These are phyloP conservation scores for Sporisorium iseilematis-ciliati DNA, from an alignment of 1,284 basidiomycete species.

Conservation along the genomic window DNA sequence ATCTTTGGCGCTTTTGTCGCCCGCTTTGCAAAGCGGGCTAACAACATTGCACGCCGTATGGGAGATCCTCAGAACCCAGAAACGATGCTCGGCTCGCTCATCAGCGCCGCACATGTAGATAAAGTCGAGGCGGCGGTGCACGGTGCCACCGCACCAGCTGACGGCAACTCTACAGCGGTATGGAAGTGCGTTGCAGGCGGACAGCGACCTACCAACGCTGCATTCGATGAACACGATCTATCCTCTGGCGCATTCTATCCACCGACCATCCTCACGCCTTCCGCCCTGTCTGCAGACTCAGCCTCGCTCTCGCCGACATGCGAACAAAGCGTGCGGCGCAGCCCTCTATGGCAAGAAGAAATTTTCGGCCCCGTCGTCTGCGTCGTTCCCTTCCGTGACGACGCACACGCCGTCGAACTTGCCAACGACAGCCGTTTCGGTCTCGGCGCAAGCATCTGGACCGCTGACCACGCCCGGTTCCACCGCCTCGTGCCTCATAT, in stretches of 20 bases:
- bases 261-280: constrained; percentile 77
- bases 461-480: constrained; percentile 71
- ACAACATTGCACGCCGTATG: constrained; percentile 77
- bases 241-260: constrained; percentile 79
- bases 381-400: constrained; percentile 68
- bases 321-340: constrained; percentile 40
- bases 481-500: constrained; percentile 17
- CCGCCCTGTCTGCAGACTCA: constrained; percentile 43
- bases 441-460: constrained; percentile 84
- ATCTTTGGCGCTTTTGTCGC: constrained; percentile 79
- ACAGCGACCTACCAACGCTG: constrained; percentile 75
- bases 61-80: constrained; percentile 79
- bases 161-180: constrained; percentile 61
- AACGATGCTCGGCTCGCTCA: constrained; percentile 82
- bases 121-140: constrained; percentile 77
- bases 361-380: constrained; percentile 83
- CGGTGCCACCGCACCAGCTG: constrained; percentile 66
- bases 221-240: constrained; percentile 79
- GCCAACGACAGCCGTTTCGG: constrained; percentile 84
- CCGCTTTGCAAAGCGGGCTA: constrained; percentile 76
- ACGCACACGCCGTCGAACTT: constrained; percentile 76
- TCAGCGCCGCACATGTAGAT: constrained; percentile 76
- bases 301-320: constrained; percentile 31
- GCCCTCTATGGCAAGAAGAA: constrained; percentile 83
- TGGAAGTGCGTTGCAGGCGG: constrained; percentile 76